These are phyloP conservation scores for Brettanomyces bruxellensis DNA, from an alignment of 805 yeast genomes.

Conservation along the genomic window DNA sequence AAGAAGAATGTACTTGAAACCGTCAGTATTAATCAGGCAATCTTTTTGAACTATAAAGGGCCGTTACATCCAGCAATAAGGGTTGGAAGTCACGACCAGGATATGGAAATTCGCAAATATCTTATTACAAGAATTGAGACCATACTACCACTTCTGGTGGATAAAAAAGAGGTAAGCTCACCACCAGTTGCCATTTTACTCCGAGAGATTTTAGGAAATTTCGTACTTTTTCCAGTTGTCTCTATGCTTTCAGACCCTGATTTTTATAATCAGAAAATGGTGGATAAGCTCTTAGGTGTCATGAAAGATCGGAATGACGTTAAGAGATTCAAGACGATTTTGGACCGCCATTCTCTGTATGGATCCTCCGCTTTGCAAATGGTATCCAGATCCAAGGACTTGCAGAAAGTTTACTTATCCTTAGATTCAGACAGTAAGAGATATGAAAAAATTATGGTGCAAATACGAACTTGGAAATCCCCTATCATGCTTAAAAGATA, in stretches of 20 bases:
- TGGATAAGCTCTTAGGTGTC: conserved; percentile 49
- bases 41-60: conserved; percentile 40
- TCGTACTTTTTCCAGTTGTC: conserved; percentile 44
- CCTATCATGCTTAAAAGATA: conserved; percentile 38
- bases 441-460: conserved; percentile 25
- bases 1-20: conserved; percentile 12
- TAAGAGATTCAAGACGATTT: conserved; percentile 55
- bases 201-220: conserved; percentile 54
- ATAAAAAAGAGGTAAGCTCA: conserved; percentile 36
- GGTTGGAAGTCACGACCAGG: conserved; percentile 26
- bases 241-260: conserved; percentile 61
- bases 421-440: conserved; percentile 25
- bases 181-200: conserved; percentile 40
- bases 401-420: conserved; percentile 1
- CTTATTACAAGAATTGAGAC: conserved; percentile 32
- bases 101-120: conserved; percentile 39
- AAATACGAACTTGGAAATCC: conserved; percentile 25
- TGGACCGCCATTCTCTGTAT: conserved; percentile 50
- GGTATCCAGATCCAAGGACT: not conserved
- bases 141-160: conserved; percentile 42
- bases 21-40: conserved; percentile 23
- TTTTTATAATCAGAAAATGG: conserved; percentile 61
- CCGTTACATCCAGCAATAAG: conserved; percentile 51
- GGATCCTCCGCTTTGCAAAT: not conserved
- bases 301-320: conserved; percentile 71